Evolutionary conservation across 169 alveolate species (phyloP), one percentile per base, ranked within the genome.

Genomic region (Fabrea salina): DNA sequence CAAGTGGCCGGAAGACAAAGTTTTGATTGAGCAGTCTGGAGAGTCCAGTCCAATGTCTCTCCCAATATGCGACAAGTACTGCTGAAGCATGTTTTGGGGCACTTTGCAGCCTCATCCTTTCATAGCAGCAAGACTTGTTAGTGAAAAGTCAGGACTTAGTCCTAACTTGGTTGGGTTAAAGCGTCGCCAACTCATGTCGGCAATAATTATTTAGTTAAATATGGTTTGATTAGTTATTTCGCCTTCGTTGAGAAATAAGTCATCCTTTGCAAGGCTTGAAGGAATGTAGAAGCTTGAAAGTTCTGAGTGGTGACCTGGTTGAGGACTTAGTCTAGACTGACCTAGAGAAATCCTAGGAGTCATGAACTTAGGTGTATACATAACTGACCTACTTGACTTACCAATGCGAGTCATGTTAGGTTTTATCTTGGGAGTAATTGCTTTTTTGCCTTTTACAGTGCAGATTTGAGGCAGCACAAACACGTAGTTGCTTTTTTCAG

Each of bases 41-140:
- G 96, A 82, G 50, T 91, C 94, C 30, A 54, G 51, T 30, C 83
- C 78, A 30, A 44, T 44, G 30, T 89, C 82, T 13, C 71, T 83
- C 13, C 89, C 91, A 19, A 87, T 79, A 37, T 50, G 64, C 33
- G 79, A 81, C 7, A 91, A 82, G 70, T 83, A 88, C 33, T 88
- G 74, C 33, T 77, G 71, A 41, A 91, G 88, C 49, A 82, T 64
- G 47, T 76, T 79, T 84, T 85, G 61, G 30, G 94, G 91, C n/a
- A 91, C 85, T 80, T 91, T 91, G 57, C 93, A 91, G 1, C 96
- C 94, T 86, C 96, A 91, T 40, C 96, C 96, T 72, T 88, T 91
- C 49, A 85, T 47, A 30, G 80, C 83, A 33, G 92, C 82, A 64
- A 64, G 84, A 43, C 59, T 58, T 0, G 91, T 83, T 79, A 91